Percentiles rank a stretch among this genome's conserved stretches.
These are phyloP conservation scores for Cladosporium sphaerospermum DNA, from an alignment of 2,329 filamentous ascomycete species.

Conservation along the genomic window DNA sequence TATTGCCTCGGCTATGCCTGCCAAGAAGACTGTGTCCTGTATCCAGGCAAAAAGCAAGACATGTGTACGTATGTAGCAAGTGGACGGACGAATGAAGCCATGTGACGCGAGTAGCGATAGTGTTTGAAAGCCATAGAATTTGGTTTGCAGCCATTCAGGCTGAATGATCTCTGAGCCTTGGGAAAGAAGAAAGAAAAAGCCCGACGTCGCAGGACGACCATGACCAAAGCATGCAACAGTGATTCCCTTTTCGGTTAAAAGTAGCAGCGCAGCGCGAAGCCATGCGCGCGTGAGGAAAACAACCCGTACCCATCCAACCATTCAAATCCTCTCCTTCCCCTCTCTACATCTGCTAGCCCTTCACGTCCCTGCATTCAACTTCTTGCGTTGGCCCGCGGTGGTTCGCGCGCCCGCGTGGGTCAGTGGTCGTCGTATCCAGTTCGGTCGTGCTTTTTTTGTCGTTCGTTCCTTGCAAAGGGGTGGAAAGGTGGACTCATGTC, in stretches of 20 bases:
- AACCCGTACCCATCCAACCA: slow-evolving; percentile 3
- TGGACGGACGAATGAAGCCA: too few species aligned
- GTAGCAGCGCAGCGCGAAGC: not conserved
- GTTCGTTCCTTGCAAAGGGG: slow-evolving; percentile 4
- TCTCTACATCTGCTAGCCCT: slow-evolving; percentile 2
- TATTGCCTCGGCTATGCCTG: not conserved
- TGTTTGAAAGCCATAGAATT: too few species aligned
- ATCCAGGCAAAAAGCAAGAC: too few species aligned
- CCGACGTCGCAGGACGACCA: slow-evolving; percentile 6
- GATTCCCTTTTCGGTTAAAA: not conserved
- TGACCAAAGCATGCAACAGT: slow-evolving; percentile 4
- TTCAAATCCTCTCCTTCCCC: slow-evolving; percentile 7
- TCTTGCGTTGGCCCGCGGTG: not conserved
- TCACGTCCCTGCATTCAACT: slow-evolving; percentile 11
- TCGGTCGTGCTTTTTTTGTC: slow-evolving; percentile 20
- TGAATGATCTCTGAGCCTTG: not conserved
- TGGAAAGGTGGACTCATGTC: slow-evolving; percentile 9
- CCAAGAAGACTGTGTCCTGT: not conserved
- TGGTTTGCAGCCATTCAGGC: not conserved
- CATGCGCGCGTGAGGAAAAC: not conserved
- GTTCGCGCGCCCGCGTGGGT: not conserved
- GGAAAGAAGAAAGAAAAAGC: slow-evolving; percentile 5
- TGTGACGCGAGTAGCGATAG: too few species aligned
- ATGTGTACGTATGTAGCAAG: too few species aligned
- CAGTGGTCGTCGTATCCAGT: slow-evolving; percentile 19